These are phyloP conservation scores for Fusarium siculi DNA, from an alignment of 2,329 filamentous ascomycete species.

Conservation along the genomic window DNA sequence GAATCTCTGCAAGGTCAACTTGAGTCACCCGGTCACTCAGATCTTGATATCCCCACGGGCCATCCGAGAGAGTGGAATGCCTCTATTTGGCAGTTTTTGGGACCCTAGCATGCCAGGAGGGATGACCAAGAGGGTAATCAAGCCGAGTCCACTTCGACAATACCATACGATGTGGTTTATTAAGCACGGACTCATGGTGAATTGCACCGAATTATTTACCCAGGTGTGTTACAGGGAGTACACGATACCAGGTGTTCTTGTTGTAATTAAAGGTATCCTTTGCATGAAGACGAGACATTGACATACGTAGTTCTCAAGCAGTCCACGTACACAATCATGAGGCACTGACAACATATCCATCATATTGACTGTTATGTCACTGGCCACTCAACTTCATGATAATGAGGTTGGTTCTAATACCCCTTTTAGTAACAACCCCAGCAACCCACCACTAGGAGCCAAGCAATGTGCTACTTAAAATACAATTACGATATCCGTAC, in stretches of 20 bases:
- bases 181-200: neutral
- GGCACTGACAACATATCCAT: conserved; percentile 5
- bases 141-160: neutral
- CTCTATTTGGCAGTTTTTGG: conserved; percentile 16
- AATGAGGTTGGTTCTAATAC: neutral
- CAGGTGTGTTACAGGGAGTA: neutral
- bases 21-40: conserved; percentile 14
- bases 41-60: conserved; percentile 11
- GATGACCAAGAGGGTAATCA: neutral
- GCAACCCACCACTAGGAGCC: neutral
- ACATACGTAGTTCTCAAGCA: neutral
- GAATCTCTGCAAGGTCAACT: conserved; percentile 1
- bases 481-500: neutral
- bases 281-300: neutral
- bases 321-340: neutral
- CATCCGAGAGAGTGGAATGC: conserved; percentile 20
- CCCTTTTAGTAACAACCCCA: neutral
- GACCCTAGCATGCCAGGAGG: neutral
- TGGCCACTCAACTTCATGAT: neutral
- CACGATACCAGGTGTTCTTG: neutral
- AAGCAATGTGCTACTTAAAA: neutral
- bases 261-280: neutral
- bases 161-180: neutral
- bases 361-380: neutral
- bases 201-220: conserved; percentile 32